Evolutionary conservation across 192 early-diverging fungal genomes (phyloP), one percentile per base, ranked within the genome.

Genomic region (Bifiguratus adelaidae): DNA sequence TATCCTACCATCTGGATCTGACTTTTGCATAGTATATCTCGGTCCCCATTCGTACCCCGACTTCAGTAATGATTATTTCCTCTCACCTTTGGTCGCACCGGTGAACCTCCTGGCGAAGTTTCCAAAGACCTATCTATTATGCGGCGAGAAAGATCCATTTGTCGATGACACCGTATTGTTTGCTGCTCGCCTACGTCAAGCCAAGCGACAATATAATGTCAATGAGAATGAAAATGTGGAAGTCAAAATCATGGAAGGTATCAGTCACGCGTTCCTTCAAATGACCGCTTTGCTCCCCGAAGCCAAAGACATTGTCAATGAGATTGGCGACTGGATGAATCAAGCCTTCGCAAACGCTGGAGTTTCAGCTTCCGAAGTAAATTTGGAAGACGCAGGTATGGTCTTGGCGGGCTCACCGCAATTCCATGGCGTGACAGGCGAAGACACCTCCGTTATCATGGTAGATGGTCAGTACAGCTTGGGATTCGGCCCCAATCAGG

Each of bases 121-220:
- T 60, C 95, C 95, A 15, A 84, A 85, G 19, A 85, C 85, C 0
- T 92, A 88, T 57, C 77, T 95, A 40, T 73, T 98, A 41, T 86
- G 84, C 49, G 95, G 95, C 30, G 92, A 95, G 52, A 94, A 93
- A 55, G 95, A 98, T 58, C 95, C 95, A 2, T 77, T 98, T 30
- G 89, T 98, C 3, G 95, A 98, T 63, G 95, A 98, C 63, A 92
- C 93, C 2, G 82, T 95, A 16, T 63, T 98, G 13, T 85, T 95
- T 64, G 88, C 88, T 6, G 87, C 80, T 7, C 80, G 89, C 9
- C 63, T 98, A 15, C 79, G 91, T 27, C 74, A 79, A 20, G 90
- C 91, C 37, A 95, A 94, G 58, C 60, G 71, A 19, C n/a, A n/a
- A n/a, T n/a, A n/a, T n/a, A n/a, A n/a, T n/a, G n/a, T n/a, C n/a